Evolutionary conservation across 2,329 filamentous ascomycete genomes (phyloP).

Genomic region (Blastomyces emzantsi): DNA sequence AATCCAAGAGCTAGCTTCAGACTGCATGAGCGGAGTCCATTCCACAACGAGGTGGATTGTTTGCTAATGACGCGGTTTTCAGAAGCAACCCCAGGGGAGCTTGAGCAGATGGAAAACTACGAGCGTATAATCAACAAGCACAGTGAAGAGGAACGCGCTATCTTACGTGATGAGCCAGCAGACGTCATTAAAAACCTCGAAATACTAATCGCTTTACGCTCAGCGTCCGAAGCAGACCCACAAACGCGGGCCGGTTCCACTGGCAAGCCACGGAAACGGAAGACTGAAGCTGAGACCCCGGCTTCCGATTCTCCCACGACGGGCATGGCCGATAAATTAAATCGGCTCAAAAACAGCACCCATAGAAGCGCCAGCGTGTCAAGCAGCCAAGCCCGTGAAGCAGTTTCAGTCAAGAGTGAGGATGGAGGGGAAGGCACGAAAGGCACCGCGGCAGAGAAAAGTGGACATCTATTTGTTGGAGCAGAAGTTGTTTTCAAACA

Average conservation of each 20-base stretch:
- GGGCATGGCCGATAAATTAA: slow-evolving; percentile 36
- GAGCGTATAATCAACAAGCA: slow-evolving; percentile 41
- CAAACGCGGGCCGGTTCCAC: slow-evolving; percentile 30
- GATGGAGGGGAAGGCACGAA: slow-evolving; percentile 37
- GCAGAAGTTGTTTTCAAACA: slow-evolving; percentile 45
- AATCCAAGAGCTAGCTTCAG: not conserved
- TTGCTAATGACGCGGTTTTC: not conserved
- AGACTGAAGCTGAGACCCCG: slow-evolving; percentile 37
- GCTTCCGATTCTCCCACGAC: slow-evolving; percentile 39
- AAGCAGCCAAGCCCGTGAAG: slow-evolving; percentile 32
- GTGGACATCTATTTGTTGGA: slow-evolving; percentile 37
- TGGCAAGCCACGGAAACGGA: slow-evolving; percentile 40
- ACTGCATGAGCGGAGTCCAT: not conserved
- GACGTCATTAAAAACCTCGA: slow-evolving; percentile 44
- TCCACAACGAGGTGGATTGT: not conserved
- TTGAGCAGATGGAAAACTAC: slow-evolving; percentile 38
- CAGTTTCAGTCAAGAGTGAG: slow-evolving; percentile 33
- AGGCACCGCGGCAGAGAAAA: slow-evolving; percentile 37
- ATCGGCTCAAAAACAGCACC: slow-evolving; percentile 34
- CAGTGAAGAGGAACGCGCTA: slow-evolving; percentile 41
- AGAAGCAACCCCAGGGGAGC: slow-evolving; percentile 33
- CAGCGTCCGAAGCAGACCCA: slow-evolving; percentile 39
- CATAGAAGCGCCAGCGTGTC: slow-evolving; percentile 38
- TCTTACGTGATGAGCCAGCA: slow-evolving; percentile 41
- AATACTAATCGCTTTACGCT: slow-evolving; percentile 41